phyloP scores from a whole-genome alignment of 139 green algal species.

The Choricystis sp. region DNA sequence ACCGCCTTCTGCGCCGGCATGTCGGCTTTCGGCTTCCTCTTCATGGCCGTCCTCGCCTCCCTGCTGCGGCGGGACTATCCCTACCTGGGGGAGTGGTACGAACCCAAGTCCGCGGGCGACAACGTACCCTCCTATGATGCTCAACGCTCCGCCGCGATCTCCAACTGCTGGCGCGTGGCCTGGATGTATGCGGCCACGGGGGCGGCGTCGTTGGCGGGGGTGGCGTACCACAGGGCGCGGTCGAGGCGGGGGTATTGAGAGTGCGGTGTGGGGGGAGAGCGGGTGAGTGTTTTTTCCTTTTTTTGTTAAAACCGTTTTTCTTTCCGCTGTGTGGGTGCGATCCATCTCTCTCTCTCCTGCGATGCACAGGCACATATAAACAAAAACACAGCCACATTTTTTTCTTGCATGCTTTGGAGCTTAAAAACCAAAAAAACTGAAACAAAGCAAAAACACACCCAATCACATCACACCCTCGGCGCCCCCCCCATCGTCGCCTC shows the following conservation, averaged over 20 bases:
- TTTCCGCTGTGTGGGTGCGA: neutral
- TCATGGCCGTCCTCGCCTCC: constrained; percentile 20
- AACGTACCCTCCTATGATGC: constrained; percentile 16
- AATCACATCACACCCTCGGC: constrained; percentile 31
- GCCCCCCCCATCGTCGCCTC: constrained; percentile 93
- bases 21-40: constrained; percentile 22
- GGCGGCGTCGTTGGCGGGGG: constrained; percentile 1
- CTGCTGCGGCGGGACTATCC: constrained; percentile 27
- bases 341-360: too few species aligned
- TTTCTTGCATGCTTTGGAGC: neutral
- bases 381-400: neutral
- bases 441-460: neutral
- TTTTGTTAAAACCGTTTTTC: neutral
- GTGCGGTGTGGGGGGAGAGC: too few species aligned
- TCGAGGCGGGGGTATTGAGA: neutral
- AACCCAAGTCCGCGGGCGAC: constrained; percentile 1
- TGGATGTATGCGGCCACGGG: constrained; percentile 16
- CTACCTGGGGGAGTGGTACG: constrained; percentile 44
- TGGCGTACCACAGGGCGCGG: neutral
- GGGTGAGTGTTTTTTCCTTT: neutral
- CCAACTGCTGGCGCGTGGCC: constrained; percentile 24
- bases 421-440: neutral
- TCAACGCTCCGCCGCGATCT: constrained; percentile 14
- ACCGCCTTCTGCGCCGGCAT: constrained; percentile 15
- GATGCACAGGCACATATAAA: neutral